Evolutionary conservation across 345 rosid genomes (phyloP).

Genomic region (Excoecaria cochinchinensis): DNA sequence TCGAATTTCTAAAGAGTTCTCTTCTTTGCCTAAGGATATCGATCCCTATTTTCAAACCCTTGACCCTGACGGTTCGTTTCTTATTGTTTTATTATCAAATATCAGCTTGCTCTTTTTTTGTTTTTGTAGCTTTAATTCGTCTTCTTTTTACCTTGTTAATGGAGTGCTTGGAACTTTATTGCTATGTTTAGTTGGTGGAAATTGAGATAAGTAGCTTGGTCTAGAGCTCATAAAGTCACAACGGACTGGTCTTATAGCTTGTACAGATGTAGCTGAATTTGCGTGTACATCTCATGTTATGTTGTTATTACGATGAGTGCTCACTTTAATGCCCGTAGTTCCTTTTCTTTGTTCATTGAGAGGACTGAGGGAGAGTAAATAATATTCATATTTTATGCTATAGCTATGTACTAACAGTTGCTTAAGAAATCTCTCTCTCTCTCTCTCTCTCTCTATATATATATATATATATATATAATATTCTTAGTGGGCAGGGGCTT

Average conservation of each 20-base stretch:
- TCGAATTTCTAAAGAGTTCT: constrained; percentile 67
- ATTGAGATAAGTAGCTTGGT: not conserved
- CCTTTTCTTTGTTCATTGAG: not conserved
- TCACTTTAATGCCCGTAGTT: not conserved
- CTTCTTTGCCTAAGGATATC: constrained; percentile 68
- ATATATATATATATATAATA: no score
- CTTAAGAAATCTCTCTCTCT: not conserved
- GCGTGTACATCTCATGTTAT: not conserved
- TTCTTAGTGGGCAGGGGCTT: not conserved
- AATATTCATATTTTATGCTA: not conserved
- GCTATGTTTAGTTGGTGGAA: not conserved
- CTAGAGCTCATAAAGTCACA: no score
- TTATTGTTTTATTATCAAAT: not conserved
- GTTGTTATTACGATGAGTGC: not conserved
- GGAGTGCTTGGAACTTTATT: not conserved
- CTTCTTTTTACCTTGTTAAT: not conserved
- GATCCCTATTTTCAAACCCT: constrained; percentile 80
- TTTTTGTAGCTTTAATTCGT: not conserved
- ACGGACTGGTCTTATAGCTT: not conserved
- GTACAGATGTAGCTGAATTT: not conserved
- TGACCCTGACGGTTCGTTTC: constrained; percentile 64
- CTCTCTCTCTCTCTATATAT: no score
- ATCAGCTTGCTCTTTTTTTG: not conserved
- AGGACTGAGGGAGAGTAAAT: not conserved
- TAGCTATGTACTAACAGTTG: not conserved